Evolutionary conservation across 805 yeast species (phyloP).

Genomic region (Cyberlindnera mississippiensis): DNA sequence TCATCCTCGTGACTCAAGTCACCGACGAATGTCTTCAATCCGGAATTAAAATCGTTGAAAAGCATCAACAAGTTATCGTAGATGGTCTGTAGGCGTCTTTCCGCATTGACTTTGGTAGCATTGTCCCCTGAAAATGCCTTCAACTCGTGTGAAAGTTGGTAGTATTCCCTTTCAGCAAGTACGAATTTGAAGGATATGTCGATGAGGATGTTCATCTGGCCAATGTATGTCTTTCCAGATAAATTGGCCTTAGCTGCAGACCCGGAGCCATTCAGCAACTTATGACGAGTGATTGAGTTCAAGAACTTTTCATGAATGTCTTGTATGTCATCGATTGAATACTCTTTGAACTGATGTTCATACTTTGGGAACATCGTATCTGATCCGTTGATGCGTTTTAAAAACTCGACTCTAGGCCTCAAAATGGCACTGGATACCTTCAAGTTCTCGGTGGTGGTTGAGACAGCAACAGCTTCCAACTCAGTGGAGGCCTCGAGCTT

Average conservation of each 20-base stretch:
- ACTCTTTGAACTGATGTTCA: conserved; percentile 25
- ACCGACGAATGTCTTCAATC: conserved; percentile 39
- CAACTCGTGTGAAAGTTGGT: conserved; percentile 29
- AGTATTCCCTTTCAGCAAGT: conserved; percentile 35
- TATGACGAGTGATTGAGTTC: conserved; percentile 34
- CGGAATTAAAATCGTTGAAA: conserved; percentile 41
- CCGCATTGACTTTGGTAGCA: conserved; percentile 24
- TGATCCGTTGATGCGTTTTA: conserved; percentile 16
- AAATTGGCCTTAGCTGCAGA: conserved; percentile 30
- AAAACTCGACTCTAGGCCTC: conserved; percentile 27
- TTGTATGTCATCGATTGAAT: conserved; percentile 49
- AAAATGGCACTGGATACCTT: conserved; percentile 28
- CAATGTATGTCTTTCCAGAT: conserved; percentile 39
- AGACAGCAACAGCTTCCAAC: conserved; percentile 23
- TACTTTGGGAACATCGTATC: conserved; percentile 5
- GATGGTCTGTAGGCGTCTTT: conserved; percentile 24
- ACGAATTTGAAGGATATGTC: conserved; percentile 37
- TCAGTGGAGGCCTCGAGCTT: conserved; percentile 15
- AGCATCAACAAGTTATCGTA: conserved; percentile 39
- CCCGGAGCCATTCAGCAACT: conserved; percentile 30
- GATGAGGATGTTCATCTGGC: conserved; percentile 37
- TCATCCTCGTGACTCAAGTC: conserved; percentile 54
- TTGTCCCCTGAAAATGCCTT: conserved; percentile 20
- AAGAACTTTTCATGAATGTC: conserved; percentile 32
- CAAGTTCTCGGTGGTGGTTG: conserved; percentile 22